phyloP scores from a whole-genome alignment of 352 stramenopile species.

The Globisporangium nodosum region DNA sequence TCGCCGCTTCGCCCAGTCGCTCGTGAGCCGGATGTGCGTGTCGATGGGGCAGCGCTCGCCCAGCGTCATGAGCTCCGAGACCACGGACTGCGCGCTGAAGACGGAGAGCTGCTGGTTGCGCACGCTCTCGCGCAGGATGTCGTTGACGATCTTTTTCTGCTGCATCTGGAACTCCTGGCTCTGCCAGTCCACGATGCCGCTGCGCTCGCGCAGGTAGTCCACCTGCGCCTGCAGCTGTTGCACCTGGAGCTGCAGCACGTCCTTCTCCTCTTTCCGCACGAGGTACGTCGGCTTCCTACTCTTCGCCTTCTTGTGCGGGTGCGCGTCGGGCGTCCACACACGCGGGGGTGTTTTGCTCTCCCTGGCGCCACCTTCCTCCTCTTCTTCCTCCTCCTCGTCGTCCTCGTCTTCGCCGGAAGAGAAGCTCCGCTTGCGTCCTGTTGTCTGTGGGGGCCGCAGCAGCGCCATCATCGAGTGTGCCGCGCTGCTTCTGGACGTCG shows the following conservation, averaged over 20 bases:
- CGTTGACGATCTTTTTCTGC: conserved; percentile 39
- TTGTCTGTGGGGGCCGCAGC: not conserved
- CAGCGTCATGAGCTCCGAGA: conserved; percentile 34
- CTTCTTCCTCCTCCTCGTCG: not conserved
- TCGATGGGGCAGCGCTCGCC: conserved; percentile 28
- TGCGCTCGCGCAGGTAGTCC: conserved; percentile 25
- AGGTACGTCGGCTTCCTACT: conserved; percentile 43
- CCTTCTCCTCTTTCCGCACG: conserved; percentile 45
- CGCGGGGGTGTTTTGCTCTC: not conserved
- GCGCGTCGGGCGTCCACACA: conserved; percentile 2
- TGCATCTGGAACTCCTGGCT: conserved; percentile 18
- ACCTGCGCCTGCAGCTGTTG: conserved; percentile 31
- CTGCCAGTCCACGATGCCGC: conserved; percentile 13
- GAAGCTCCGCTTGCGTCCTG: not conserved
- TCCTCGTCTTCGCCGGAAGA: not conserved
- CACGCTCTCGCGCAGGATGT: conserved; percentile 33
- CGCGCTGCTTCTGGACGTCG: not conserved
- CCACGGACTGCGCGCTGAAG: conserved; percentile 32
- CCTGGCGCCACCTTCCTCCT: not conserved
- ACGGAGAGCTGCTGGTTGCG: conserved; percentile 44
- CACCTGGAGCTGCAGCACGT: conserved; percentile 29
- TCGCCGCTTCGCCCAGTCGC: conserved; percentile 25
- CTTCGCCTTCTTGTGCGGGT: conserved; percentile 21
- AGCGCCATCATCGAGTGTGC: not conserved
- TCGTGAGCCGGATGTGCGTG: conserved; percentile 38